Conservation (phyloP, 1,284 basidiomycete species). For the Marasmius sp. region DNA sequence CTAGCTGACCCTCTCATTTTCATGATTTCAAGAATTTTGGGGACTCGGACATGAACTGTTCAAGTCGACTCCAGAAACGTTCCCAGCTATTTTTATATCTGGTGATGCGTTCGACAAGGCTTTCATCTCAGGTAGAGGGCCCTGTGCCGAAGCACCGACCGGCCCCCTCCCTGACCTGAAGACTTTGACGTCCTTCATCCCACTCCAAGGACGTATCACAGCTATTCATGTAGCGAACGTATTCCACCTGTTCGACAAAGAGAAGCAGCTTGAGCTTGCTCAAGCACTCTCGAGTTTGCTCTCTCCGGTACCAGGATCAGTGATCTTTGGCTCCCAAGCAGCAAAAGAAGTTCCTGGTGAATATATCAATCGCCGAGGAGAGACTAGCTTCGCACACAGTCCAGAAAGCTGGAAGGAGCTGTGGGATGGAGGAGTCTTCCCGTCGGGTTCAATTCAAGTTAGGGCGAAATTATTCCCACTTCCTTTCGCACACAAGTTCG, state of each 20-base stretch:
- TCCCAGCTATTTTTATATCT: constrained; percentile 34
- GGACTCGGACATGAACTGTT: constrained; percentile 20
- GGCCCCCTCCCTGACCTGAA: constrained; percentile 26
- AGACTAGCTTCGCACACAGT: no score
- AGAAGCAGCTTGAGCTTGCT: constrained; percentile 39
- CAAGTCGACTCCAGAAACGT: constrained; percentile 23
- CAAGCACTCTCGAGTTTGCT: constrained; percentile 35
- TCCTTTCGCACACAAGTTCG: no score
- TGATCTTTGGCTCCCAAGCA: constrained; percentile 31
- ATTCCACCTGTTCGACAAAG: constrained; percentile 51
- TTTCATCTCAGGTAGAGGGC: constrained; percentile 24
- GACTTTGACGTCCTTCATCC: constrained; percentile 35
- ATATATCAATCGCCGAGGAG: no score
- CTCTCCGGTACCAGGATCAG: constrained; percentile 28
- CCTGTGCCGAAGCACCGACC: constrained; percentile 23
- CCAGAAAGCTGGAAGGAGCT: no score
- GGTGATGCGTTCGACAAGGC: constrained; percentile 35
- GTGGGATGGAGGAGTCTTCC: no score
- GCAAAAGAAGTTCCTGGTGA: no score
- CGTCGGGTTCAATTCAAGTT: no score
- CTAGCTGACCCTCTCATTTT: constrained; percentile 9
- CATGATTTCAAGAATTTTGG: constrained; percentile 10
- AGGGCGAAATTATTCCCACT: no score
- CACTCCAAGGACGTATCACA: constrained; percentile 41
- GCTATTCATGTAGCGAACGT: constrained; percentile 44